Conservation (phyloP, 352 stramenopile species). For the Globisporangium radiosum region DNA sequence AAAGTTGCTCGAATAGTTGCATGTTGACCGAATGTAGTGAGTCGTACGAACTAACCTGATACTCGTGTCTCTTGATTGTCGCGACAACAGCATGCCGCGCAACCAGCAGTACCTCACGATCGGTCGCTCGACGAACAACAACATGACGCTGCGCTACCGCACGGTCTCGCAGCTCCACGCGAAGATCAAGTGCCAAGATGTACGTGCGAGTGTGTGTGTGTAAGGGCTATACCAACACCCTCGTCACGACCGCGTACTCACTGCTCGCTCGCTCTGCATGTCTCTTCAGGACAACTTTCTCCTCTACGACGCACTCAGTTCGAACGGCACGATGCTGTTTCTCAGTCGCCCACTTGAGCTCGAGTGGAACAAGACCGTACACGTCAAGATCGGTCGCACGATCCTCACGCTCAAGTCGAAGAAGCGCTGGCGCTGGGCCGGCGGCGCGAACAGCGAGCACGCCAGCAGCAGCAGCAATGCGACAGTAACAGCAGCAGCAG, state of each 20-base stretch:
- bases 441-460: slow-evolving; percentile 29
- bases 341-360: slow-evolving; percentile 71
- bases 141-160: slow-evolving; percentile 81
- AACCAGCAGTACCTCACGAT: slow-evolving; percentile 74
- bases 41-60: too few relatives aligned
- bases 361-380: slow-evolving; percentile 77
- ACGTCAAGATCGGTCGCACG: slow-evolving; percentile 82
- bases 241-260: too few relatives aligned
- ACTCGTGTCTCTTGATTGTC: background rate
- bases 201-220: slow-evolving; percentile 22
- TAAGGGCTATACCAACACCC: too few relatives aligned
- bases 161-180: slow-evolving; percentile 83
- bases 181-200: slow-evolving; percentile 76
- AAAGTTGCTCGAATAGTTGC: too few relatives aligned
- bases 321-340: slow-evolving; percentile 85
- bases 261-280: background rate
- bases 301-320: slow-evolving; percentile 65
- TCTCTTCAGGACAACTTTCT: slow-evolving; percentile 60
- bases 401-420: slow-evolving; percentile 82
- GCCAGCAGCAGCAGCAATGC: slow-evolving; percentile 11
- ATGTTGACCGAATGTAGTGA: too few relatives aligned
- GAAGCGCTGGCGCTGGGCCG: slow-evolving; percentile 78
- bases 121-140: slow-evolving; percentile 75
- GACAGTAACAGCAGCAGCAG: too few relatives aligned
- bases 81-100: slow-evolving; percentile 29